phyloP scores from a whole-genome alignment of 257 asterid species.

The Asclepias syriaca region DNA sequence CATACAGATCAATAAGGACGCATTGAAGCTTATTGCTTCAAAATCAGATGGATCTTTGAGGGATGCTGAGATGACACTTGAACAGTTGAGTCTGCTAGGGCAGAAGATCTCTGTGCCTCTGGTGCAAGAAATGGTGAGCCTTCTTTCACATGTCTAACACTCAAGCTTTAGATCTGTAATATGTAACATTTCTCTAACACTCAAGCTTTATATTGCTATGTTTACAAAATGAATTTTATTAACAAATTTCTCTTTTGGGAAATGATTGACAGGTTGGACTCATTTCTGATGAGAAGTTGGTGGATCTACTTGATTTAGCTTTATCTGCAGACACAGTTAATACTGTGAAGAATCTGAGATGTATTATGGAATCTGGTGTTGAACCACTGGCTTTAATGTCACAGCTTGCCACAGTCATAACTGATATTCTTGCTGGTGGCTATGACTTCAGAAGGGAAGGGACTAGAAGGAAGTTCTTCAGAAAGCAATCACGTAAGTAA shows the following conservation, averaged over 20 bases:
- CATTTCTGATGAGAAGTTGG: constrained; percentile 86
- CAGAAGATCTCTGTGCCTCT: constrained; percentile 64
- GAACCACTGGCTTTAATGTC: constrained; percentile 98
- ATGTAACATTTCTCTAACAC: not conserved
- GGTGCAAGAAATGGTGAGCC: constrained; percentile 65
- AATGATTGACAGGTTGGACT: constrained; percentile 71
- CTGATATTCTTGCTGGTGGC: constrained; percentile 96
- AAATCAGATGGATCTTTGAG: constrained; percentile 85
- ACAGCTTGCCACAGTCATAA: constrained; percentile 92
- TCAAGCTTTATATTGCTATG: not conserved
- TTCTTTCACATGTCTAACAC: not conserved
- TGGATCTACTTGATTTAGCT: constrained; percentile 91
- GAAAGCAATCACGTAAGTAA: constrained; percentile 61
- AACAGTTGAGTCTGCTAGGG: constrained; percentile 80
- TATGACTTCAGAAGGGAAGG: constrained; percentile 60
- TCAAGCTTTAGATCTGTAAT: not conserved
- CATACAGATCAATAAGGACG: constrained; percentile 68
- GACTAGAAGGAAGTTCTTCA: constrained; percentile 75
- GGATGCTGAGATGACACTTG: constrained; percentile 96
- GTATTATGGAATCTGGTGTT: constrained; percentile 89
- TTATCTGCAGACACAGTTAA: constrained; percentile 93
- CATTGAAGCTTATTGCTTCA: constrained; percentile 81
- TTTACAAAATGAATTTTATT: not conserved
- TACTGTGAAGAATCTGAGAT: constrained; percentile 91
- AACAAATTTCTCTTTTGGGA: not conserved